Base-by-base conservation (phyloP, 2,329 filamentous ascomycete species). In the Trichoderma simmonsii region DNA sequence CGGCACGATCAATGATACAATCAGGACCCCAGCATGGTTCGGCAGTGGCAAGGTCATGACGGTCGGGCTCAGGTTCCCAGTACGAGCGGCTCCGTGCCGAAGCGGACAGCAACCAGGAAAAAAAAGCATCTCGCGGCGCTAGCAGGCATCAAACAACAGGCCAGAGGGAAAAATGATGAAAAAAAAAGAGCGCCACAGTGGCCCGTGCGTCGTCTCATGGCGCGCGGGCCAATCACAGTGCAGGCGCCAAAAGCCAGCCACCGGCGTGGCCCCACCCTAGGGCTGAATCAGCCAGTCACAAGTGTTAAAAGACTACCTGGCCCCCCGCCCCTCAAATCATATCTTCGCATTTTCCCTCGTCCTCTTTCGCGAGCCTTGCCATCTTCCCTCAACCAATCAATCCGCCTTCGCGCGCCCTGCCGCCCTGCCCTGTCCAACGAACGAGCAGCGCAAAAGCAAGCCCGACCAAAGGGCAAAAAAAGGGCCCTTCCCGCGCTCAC, bases 251-350 rank as follows among this genome's bases (percentile, higher is more conserved):
- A 26, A 71, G 73, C 78, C 77, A 79, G 76, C 74, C 77, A 76
- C 75, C 72, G 7, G 30, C 6, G 3, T 3, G 6, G 79, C 71
- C 80, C 84, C 83, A 83, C 81, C 73, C n/a, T 39, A 54, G 77
- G 75, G 82, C 81, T 84, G 81, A 85, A 79, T 84, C 83, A 85
- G 84, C 85, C 85, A 86, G 82, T 86, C 82, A 86, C 78, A 84
- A 78, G 78, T 78, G 79, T 81, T 81, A 80, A 82, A 83, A 81
- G 80, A 81, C 77, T 36, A 78, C 79, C 79, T 54, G 79, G 80
- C 81, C 80, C 81, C 78, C 77, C 79, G 79, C 78, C 83, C 83
- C 82, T 86, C 85, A 86, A 86, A 86, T 86, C 85, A 86, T 79
- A 81, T 84, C 81, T 80, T 83, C 80, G 80, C 80, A 84, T 83